These are phyloP conservation scores for Cicer bijugum DNA, from an alignment of 306 rosid genomes.

Conservation along the genomic window DNA sequence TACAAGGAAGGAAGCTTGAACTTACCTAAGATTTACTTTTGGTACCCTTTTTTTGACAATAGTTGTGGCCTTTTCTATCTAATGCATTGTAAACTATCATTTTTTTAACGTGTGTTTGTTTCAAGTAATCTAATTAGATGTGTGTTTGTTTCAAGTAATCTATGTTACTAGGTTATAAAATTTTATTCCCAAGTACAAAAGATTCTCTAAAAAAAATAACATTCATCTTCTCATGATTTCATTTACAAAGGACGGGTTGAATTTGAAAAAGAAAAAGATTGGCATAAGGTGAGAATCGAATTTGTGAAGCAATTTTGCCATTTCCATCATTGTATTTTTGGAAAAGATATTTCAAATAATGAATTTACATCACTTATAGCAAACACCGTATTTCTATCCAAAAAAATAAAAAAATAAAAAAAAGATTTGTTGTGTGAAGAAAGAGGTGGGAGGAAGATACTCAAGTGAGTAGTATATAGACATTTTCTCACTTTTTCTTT, in stretches of 20 bases:
- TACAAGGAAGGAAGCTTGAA: slow-evolving; percentile 28
- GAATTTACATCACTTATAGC: no score
- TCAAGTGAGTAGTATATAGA: no score
- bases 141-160: no score
- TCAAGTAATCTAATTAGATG: neutral
- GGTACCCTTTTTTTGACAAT: neutral
- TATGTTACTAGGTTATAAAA: neutral
- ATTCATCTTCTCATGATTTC: neutral
- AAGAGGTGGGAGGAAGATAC: no score
- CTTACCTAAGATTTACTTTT: neutral
- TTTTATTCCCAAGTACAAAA: neutral
- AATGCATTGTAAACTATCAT: neutral
- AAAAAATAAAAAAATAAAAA: no score
- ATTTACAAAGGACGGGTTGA: neutral
- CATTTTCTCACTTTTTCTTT: no score
- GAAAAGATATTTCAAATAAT: no score
- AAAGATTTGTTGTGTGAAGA: no score
- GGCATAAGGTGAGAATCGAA: neutral
- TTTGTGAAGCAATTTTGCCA: no score
- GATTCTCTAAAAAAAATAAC: neutral
- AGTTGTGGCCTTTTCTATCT: neutral
- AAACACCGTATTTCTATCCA: no score
- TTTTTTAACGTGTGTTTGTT: slow-evolving; percentile 3
- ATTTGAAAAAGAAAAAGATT: neutral
- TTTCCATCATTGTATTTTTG: no score